Percentiles rank a stretch among this genome's conserved stretches.
phyloP scores from a whole-genome alignment of 2,329 filamentous ascomycete species.

The Talaromyces sp. region DNA sequence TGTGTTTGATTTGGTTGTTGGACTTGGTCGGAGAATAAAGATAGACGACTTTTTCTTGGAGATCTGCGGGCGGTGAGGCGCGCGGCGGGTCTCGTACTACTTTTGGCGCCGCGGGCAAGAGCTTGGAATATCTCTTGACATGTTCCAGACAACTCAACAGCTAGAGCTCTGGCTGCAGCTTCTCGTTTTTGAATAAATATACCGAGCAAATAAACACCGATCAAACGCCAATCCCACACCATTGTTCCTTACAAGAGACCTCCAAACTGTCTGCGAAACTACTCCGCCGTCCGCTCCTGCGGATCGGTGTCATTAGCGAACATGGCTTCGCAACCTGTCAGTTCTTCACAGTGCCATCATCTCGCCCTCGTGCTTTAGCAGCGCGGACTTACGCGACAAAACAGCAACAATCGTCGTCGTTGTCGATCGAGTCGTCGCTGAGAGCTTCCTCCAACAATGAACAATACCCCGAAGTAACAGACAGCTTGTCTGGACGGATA shows the following conservation, averaged over 20 bases:
- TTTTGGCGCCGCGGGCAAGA: background rate
- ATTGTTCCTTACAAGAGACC: background rate
- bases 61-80: constrained; percentile 8
- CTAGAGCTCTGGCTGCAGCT: background rate
- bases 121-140: background rate
- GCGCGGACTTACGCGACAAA: background rate
- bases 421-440: background rate
- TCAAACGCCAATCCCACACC: background rate
- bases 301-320: constrained; percentile 7
- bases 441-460: background rate
- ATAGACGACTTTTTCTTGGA: background rate
- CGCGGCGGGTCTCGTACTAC: background rate
- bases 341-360: constrained; percentile 5
- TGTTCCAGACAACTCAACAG: background rate
- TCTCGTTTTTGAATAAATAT: background rate
- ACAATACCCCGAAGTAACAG: background rate
- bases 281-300: constrained; percentile 12
- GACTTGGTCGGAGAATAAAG: background rate
- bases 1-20: background rate
- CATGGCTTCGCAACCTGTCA: constrained; percentile 7
- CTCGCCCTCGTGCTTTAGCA: background rate
- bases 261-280: constrained; percentile 9
- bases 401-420: background rate
- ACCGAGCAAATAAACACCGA: background rate
- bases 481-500: constrained; percentile 47